Conservation (phyloP, 1,139 yeast genomes). For the Kodamaea sp. region DNA sequence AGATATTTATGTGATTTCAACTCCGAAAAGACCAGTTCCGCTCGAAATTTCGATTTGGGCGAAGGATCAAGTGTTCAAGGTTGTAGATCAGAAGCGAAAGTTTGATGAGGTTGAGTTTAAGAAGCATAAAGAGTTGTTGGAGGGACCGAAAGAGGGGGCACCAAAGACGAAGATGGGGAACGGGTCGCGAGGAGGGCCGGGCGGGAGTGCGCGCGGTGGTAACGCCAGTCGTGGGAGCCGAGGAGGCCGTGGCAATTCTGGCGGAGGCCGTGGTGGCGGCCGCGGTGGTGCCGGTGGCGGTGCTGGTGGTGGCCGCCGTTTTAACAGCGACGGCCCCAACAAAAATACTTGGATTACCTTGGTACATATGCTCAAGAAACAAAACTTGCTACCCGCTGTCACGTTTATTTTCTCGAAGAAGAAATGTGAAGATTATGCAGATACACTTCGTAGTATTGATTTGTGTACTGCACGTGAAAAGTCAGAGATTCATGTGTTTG, state of each 20-base stretch:
- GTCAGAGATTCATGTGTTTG: constrained; percentile 88
- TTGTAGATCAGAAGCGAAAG: constrained; percentile 68
- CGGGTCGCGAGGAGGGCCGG: constrained; percentile 45
- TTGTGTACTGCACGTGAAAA: constrained; percentile 81
- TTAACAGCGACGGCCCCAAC: constrained; percentile 63
- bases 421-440: constrained; percentile 90
- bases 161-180: constrained; percentile 36
- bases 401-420: constrained; percentile 91
- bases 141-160: constrained; percentile 31
- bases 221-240: constrained; percentile 28
- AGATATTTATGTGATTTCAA: constrained; percentile 91
- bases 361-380: constrained; percentile 65
- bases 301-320: constrained; percentile 24
- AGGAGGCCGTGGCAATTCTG: constrained; percentile 24
- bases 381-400: constrained; percentile 81
- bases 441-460: constrained; percentile 67
- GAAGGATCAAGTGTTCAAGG: constrained; percentile 60
- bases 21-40: constrained; percentile 95
- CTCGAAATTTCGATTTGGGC: constrained; percentile 85
- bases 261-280: constrained; percentile 22
- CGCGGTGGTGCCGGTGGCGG: constrained; percentile 24
- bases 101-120: constrained; percentile 65
- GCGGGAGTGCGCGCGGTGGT: constrained; percentile 45
- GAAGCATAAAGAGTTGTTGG: constrained; percentile 54
- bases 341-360: constrained; percentile 76